These are phyloP conservation scores for Castanopsis chinensis DNA, from an alignment of 306 rosid genomes.

Conservation along the genomic window DNA sequence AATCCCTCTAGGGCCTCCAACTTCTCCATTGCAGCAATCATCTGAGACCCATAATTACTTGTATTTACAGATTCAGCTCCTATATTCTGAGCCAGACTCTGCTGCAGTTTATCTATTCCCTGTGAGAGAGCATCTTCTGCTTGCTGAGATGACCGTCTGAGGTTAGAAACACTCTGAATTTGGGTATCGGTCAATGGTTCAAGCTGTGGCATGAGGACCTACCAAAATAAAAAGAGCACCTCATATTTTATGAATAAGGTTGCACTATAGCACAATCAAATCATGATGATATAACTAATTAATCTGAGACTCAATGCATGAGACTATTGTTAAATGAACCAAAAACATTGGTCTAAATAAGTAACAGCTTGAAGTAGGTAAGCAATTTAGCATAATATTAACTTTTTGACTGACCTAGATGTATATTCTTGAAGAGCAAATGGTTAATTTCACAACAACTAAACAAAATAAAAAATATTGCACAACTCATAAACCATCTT, in stretches of 20 bases:
- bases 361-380: not conserved
- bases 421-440: not conserved
- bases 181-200: conserved; percentile 66
- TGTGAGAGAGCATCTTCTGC: conserved; percentile 88
- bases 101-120: conserved; percentile 83
- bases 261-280: not conserved
- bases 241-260: not conserved
- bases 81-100: conserved; percentile 50
- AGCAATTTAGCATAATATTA: not conserved
- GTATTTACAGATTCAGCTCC: conserved; percentile 39
- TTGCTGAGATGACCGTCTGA: conserved; percentile 71
- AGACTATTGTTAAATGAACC: not conserved
- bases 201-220: conserved; percentile 61
- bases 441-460: not conserved
- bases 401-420: not conserved
- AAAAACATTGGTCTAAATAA: not conserved
- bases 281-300: not conserved
- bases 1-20: conserved; percentile 71
- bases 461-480: not conserved
- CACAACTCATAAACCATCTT: not conserved
- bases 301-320: not conserved
- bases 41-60: conserved; percentile 48
- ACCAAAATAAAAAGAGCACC: conserved; percentile 9
- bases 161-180: conserved; percentile 28
- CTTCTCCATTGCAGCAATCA: conserved; percentile 55